phyloP scores from a whole-genome alignment of 352 stramenopile species.

The Phytophthora cajani region DNA sequence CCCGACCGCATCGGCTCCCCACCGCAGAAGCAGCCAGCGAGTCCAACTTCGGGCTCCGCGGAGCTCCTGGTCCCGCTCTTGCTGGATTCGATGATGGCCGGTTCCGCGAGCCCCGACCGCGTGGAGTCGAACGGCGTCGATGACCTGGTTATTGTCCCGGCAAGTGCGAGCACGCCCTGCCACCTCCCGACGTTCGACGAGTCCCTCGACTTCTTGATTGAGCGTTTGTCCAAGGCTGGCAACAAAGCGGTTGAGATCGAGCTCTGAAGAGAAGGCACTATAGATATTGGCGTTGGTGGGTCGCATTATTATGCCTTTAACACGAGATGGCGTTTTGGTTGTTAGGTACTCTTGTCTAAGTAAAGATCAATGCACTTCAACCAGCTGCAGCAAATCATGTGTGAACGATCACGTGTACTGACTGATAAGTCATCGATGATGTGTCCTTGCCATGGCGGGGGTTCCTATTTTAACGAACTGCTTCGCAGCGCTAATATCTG shows the following conservation, averaged over 20 bases:
- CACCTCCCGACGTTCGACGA: conserved; percentile 60
- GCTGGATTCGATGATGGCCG: conserved; percentile 16
- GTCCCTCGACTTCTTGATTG: conserved; percentile 69
- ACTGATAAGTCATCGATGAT: not conserved
- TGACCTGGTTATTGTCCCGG: not conserved
- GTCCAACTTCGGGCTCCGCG: not conserved
- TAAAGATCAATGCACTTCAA: not conserved
- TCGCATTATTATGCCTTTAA: conserved; percentile 1
- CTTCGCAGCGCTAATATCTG: not conserved
- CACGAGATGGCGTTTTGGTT: not conserved
- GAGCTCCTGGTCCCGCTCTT: conserved; percentile 28
- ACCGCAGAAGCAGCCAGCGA: not conserved
- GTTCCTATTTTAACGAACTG: not conserved
- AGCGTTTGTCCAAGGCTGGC: conserved; percentile 26
- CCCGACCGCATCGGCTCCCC: conserved; percentile 10
- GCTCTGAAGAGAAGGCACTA: conserved; percentile 11
- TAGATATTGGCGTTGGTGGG: not conserved
- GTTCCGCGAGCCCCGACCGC: conserved; percentile 27
- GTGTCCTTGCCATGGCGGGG: not conserved
- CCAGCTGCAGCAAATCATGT: not conserved
- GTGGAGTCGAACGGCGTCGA: conserved; percentile 31
- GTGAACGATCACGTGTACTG: not conserved
- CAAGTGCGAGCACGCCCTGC: not conserved
- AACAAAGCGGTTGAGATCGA: conserved; percentile 13
- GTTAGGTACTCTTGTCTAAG: not conserved